Percentiles rank a stretch among this genome's conserved stretches.
Evolutionary conservation across 2,329 filamentous ascomycete genomes (phyloP).

Genomic region (Pseudogymnoascus pannorum): DNA sequence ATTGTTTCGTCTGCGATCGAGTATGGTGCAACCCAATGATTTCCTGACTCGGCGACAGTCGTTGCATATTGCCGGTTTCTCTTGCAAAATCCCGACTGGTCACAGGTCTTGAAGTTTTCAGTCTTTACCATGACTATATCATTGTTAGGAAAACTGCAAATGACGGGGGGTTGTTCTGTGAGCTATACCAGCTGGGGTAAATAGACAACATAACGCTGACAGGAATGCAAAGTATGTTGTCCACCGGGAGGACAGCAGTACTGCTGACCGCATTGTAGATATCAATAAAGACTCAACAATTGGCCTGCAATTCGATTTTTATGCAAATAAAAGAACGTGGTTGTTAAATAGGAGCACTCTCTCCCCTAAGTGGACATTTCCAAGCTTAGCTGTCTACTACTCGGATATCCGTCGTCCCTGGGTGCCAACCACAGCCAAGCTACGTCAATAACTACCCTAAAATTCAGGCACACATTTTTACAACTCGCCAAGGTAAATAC

Average conservation of each 20-base stretch:
- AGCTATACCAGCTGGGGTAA: conserved; percentile 54
- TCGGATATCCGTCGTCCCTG: not conserved
- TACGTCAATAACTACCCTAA: not conserved
- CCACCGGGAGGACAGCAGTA: conserved; percentile 54
- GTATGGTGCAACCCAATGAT: conserved; percentile 72
- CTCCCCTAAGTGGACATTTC: conserved; percentile 1
- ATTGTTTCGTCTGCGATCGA: conserved; percentile 64
- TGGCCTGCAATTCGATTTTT: not conserved
- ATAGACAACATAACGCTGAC: conserved; percentile 49
- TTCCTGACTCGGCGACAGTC: conserved; percentile 54
- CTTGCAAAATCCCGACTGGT: conserved; percentile 94
- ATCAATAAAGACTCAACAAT: conserved; percentile 8
- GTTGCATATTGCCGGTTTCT: conserved; percentile 89
- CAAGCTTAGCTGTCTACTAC: conserved; percentile 10
- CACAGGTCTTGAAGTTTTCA: conserved; percentile 93
- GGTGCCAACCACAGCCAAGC: not conserved
- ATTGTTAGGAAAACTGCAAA: conserved; percentile 13
- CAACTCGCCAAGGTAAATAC: not conserved
- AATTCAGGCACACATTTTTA: not conserved
- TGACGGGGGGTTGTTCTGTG: not conserved
- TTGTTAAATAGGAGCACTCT: conserved; percentile 8
- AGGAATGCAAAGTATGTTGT: conserved; percentile 55
- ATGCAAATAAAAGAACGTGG: conserved; percentile 4
- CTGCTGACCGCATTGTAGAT: conserved; percentile 6
- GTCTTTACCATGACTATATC: conserved; percentile 75